phyloP scores from a whole-genome alignment of 2,329 filamentous ascomycete species.

The Calonectria pseudoreteaudii region DNA sequence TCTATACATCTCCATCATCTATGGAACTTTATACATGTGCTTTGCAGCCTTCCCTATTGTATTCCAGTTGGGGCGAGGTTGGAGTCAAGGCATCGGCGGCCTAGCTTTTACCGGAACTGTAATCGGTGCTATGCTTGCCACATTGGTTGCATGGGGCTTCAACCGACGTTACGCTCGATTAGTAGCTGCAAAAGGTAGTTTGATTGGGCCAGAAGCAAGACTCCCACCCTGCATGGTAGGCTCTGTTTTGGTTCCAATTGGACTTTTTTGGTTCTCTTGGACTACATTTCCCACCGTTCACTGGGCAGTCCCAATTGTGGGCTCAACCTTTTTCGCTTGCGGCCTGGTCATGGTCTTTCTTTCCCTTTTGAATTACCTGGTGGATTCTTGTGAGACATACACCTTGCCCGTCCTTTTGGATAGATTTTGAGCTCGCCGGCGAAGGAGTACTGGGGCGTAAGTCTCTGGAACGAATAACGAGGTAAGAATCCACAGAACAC shows the following conservation, averaged over 20 bases:
- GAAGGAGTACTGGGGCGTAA: slow-evolving; percentile 43
- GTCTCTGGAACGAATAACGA: slow-evolving; percentile 57
- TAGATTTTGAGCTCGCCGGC: slow-evolving; percentile 35
- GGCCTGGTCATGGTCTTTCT: slow-evolving; percentile 66
- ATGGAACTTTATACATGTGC: slow-evolving; percentile 68
- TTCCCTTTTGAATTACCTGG: slow-evolving; percentile 64
- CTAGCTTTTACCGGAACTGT: slow-evolving; percentile 76
- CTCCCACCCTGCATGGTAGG: slow-evolving; percentile 68
- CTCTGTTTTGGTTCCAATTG: slow-evolving; percentile 63
- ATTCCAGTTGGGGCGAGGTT: slow-evolving; percentile 70
- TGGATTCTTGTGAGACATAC: slow-evolving; percentile 56
- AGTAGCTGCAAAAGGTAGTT: slow-evolving; percentile 45
- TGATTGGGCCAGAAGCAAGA: slow-evolving; percentile 62
- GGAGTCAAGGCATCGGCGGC: slow-evolving; percentile 69
- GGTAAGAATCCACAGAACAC: slow-evolving; percentile 39
- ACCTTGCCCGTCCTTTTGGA: slow-evolving; percentile 33
- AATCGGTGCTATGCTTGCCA: slow-evolving; percentile 66
- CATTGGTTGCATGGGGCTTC: slow-evolving; percentile 14
- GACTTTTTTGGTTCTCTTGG: slow-evolving; percentile 70
- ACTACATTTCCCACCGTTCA: slow-evolving; percentile 62
- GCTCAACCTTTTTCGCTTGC: slow-evolving; percentile 48
- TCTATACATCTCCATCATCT: slow-evolving; percentile 73
- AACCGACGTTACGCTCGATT: slow-evolving; percentile 52
- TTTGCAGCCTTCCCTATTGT: slow-evolving; percentile 73
- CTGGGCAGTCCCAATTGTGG: slow-evolving; percentile 59